These are phyloP conservation scores for Fusarium anthophilum DNA, from an alignment of 2,329 filamentous ascomycete genomes.

Conservation along the genomic window DNA sequence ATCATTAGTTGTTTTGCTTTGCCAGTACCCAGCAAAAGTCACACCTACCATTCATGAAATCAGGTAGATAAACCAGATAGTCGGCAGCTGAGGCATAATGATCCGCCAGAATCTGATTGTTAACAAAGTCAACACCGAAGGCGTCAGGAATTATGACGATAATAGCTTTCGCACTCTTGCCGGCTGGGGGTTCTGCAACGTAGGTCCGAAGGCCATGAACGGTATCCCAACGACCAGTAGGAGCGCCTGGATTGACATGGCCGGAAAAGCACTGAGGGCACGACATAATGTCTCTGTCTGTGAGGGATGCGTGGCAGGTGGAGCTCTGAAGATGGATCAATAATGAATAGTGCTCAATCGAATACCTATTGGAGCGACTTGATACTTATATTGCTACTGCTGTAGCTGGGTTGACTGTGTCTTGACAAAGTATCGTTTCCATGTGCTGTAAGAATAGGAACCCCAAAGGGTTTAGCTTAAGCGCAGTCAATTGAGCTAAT, in stretches of 20 bases:
- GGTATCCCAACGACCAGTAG: conserved; percentile 55
- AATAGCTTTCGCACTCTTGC: conserved; percentile 52
- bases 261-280: conserved; percentile 59
- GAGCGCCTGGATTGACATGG: conserved; percentile 54
- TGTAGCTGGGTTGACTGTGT: not conserved
- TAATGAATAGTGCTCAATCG: fast-evolving
- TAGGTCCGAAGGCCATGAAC: conserved; percentile 62
- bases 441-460: not conserved
- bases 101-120: conserved; percentile 63
- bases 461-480: not conserved
- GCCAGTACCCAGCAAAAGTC: not conserved
- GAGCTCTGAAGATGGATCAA: not conserved
- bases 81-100: conserved; percentile 60
- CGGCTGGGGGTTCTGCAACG: conserved; percentile 50
- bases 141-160: conserved; percentile 65
- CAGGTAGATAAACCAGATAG: conserved; percentile 63
- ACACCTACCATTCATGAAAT: conserved; percentile 57
- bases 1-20: not conserved
- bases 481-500: not conserved
- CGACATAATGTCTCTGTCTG: conserved; percentile 42
- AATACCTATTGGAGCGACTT: too few species aligned
- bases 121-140: conserved; percentile 64
- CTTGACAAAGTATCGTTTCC: not conserved
- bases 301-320: fast-evolving
- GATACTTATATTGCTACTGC: not conserved